Base-by-base conservation (phyloP, 2,329 filamentous ascomycete genomes). In the Curvularia sp. region DNA sequence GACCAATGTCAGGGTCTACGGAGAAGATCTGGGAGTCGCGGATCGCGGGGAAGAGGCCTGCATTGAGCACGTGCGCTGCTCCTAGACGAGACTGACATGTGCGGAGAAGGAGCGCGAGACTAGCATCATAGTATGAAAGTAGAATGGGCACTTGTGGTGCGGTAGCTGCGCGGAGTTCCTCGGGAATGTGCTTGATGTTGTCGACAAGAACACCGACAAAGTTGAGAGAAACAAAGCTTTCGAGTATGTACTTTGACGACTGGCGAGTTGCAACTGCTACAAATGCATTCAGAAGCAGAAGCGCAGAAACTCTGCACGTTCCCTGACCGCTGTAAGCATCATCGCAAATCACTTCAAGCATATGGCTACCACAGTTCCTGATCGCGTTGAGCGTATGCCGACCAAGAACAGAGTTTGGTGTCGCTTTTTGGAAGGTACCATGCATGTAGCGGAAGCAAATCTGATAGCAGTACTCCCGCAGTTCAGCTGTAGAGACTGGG, bases 171-270 rank as follows among this genome's bases (percentile, higher is more conserved):
- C 75, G 67, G 60, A 83, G 77, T 63, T 97, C 93, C 10, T 85
- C 78, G 60, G 93, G 86, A 50, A 97, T 86, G 65, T 86, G 84
- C 66, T 91, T 89, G 55, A 99, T 85, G 50, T 92, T 92, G 77
- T 98, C 94, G 51, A 99, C 89, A 28, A 98, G 85, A 27, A 98
- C 88, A 49, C 90, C 90, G 49, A 97, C 86, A 74, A 97, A 97
- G 78, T 99, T 99, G 46, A 96, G 86, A 55, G 90, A 87, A 69
- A 90, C 89, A 54, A 99, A 85, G 28, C 87, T 83, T 63, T 95
- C 91, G 15, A 97, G 86, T 23, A 98, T 84, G 67, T 90, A 86
- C 50, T 85, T 84, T 28, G 90, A 91, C 49, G 87, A 84, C 70
- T 94, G 89, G 34, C 87, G 83, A 53, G 86, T 87, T 45, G 89